Percentiles rank a stretch among this genome's conserved stretches.
Conservation (phyloP, 2,329 filamentous ascomycete genomes). For the Aspergillus pseudonomiae region DNA sequence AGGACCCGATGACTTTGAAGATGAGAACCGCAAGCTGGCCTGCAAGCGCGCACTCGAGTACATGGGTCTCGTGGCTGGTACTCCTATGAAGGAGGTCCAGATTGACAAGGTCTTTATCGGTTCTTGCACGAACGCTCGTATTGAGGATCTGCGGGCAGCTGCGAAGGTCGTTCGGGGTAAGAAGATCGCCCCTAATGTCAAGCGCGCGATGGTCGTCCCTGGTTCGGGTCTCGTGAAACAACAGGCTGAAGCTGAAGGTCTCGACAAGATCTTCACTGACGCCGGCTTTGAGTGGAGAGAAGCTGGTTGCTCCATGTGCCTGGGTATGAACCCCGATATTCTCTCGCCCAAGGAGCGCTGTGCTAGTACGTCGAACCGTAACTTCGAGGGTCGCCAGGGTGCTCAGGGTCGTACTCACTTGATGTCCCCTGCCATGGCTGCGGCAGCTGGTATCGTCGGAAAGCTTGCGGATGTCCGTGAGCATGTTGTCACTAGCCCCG, state of each 20-base stretch:
- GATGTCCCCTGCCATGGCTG: slow-evolving; percentile 97
- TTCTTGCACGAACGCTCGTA: slow-evolving; percentile 95
- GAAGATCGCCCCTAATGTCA: slow-evolving; percentile 85
- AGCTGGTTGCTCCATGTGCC: slow-evolving; percentile 97
- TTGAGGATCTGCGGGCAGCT: slow-evolving; percentile 90
- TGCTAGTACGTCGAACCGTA: slow-evolving; percentile 93
- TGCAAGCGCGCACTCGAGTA: slow-evolving; percentile 87
- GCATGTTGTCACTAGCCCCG: slow-evolving; percentile 57
- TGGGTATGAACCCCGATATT: slow-evolving; percentile 99
- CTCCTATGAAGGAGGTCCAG: slow-evolving; percentile 85
- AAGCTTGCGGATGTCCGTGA: slow-evolving; percentile 91
- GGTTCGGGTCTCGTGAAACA: slow-evolving; percentile 93
- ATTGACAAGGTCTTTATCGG: slow-evolving; percentile 98
- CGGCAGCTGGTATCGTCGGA: slow-evolving; percentile 83
- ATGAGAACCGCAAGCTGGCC: slow-evolving; percentile 76
- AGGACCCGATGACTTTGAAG: slow-evolving; percentile 81
- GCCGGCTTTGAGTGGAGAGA: slow-evolving; percentile 98
- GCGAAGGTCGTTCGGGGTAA: slow-evolving; percentile 84
- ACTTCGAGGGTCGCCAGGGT: slow-evolving; percentile 96
- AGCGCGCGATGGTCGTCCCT: slow-evolving; percentile 93
- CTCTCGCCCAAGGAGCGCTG: slow-evolving; percentile 89
- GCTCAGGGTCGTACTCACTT: slow-evolving; percentile 88
- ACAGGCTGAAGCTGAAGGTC: slow-evolving; percentile 85
- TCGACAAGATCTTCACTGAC: slow-evolving; percentile 88
- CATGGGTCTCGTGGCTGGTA: slow-evolving; percentile 89